Evolutionary conservation across 495 filamentous ascomycete genomes (phyloP), one percentile per base, ranked within the genome.

Genomic region (Talaromyces trachyspermus): DNA sequence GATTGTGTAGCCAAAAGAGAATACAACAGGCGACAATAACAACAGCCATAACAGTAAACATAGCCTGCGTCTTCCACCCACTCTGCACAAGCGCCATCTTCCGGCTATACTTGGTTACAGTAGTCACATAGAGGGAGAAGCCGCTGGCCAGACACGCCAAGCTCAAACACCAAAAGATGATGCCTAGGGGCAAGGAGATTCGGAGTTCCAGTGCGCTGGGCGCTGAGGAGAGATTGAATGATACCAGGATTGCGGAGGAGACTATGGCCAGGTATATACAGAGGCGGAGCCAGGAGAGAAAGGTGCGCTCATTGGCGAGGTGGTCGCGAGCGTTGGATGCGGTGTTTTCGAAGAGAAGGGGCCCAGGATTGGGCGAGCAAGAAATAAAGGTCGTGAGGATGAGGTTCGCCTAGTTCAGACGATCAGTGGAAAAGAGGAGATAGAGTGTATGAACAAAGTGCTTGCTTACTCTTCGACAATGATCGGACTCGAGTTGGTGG

Each of bases 231-330:
- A 98, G 79, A 54, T 98, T 90, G 63, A 98, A 97, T 6, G 89
- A 95, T 30, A 95, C 75, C 7, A 92, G 76, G 50, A 98, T 95
- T 32, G 92, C 92, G 14, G 91, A 71, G 7, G 88, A 78, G 15
- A 97, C 91, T 25, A 98, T 70, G 45, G 88, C 77, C 72, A 98
- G 84, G 70, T 95, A 95, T 56, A 96, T 79, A 14, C 86, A 83
- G 4, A 98, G 79, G 3, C 92, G 82, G 4, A 98, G 83, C 79
- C 90, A 96, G 15, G 94, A 96, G 43, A 98, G 84, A 59, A 97
- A 98, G 15, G 85, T 78, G 36, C 75, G 71, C 53, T 78, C 75
- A 42, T 76, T 77, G 23, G 75, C 75, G 53, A 69, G 74, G 63
- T 77, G 74, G 50, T 78, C 75, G 26, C 92, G 81, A 17, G 89